Conservation (phyloP, 1,139 yeast species). For the Groenewaldozyma auringiensis region DNA sequence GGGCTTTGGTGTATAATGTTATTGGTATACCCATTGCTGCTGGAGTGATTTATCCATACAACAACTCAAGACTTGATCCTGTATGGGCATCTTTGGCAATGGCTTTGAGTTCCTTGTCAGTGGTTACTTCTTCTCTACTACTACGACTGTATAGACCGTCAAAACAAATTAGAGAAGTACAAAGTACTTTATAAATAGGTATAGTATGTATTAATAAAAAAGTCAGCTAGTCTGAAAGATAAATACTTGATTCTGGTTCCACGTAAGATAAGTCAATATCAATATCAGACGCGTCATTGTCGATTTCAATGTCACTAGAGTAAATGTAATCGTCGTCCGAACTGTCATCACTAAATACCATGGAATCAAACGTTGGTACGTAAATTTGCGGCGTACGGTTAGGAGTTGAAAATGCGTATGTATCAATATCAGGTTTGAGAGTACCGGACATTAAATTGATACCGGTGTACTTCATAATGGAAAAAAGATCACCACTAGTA, state of each 20-base stretch:
- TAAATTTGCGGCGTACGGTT: not conserved
- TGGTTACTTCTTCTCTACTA: slow-evolving; percentile 66
- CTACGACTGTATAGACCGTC: slow-evolving; percentile 31
- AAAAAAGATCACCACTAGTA: too few species aligned
- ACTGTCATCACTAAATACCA: not conserved
- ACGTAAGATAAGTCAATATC: not conserved
- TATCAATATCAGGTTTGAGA: too few species aligned
- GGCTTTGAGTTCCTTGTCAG: slow-evolving; percentile 89
- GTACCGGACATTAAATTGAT: too few species aligned
- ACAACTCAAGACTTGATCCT: slow-evolving; percentile 65
- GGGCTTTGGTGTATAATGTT: slow-evolving; percentile 82
- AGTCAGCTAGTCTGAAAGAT: not conserved
- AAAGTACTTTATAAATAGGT: not conserved
- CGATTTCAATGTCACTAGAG: not conserved
- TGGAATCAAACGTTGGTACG: not conserved
- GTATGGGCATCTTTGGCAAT: slow-evolving; percentile 82
- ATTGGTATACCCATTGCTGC: slow-evolving; percentile 90
- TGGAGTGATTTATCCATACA: slow-evolving; percentile 74
- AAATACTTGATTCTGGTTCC: slow-evolving; percentile 1
- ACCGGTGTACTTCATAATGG: too few species aligned
- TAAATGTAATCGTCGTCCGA: not conserved
- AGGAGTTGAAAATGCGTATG: too few species aligned
- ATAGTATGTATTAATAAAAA: too few species aligned
- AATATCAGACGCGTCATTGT: not conserved
- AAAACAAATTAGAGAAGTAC: not conserved